Percentiles rank a stretch among this genome's conserved stretches.
These are phyloP conservation scores for Volvariella surrecta DNA, from an alignment of 1,284 basidiomycete species.

Conservation along the genomic window DNA sequence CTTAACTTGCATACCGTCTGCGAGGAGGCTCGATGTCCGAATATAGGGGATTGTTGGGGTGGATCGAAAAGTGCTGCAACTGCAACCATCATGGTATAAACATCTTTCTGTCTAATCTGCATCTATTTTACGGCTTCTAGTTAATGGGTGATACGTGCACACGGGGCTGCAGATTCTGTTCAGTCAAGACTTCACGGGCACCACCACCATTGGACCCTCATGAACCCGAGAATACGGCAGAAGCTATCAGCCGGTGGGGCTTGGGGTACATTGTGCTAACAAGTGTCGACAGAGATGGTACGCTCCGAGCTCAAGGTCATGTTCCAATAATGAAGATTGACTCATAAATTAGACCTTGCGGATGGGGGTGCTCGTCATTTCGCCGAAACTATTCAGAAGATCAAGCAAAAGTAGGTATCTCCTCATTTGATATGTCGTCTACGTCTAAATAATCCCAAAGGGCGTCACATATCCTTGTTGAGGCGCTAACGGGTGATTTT, in stretches of 20 bases:
- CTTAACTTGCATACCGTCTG: conserved; percentile 94
- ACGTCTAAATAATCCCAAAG: conserved; percentile 34
- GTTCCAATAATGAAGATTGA: conserved; percentile 1
- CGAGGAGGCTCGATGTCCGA: conserved; percentile 98
- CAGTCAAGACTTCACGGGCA: conserved; percentile 87
- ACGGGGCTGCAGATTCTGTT: conserved; percentile 95
- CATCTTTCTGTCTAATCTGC: not conserved
- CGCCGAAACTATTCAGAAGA: conserved; percentile 89
- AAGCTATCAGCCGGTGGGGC: conserved; percentile 97
- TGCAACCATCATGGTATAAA: conserved; percentile 94
- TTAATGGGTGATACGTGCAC: conserved; percentile 99
- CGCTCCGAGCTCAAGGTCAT: conserved; percentile 13
- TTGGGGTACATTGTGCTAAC: conserved; percentile 98
- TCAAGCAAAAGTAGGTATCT: conserved; percentile 89
- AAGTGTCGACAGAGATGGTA: conserved; percentile 94
- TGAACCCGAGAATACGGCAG: conserved; percentile 97
- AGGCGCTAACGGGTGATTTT: conserved; percentile 96
- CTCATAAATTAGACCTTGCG: conserved; percentile 56
- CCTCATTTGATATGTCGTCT: not conserved
- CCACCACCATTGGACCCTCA: conserved; percentile 93
- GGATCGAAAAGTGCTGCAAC: conserved; percentile 84
- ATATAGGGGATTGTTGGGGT: conserved; percentile 99
- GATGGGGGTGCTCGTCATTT: conserved; percentile 95
- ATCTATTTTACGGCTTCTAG: conserved; percentile 29
- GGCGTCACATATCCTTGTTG: conserved; percentile 92